Conservation (phyloP, 2,329 filamentous ascomycete species). For the Trichothecium roseum region DNA sequence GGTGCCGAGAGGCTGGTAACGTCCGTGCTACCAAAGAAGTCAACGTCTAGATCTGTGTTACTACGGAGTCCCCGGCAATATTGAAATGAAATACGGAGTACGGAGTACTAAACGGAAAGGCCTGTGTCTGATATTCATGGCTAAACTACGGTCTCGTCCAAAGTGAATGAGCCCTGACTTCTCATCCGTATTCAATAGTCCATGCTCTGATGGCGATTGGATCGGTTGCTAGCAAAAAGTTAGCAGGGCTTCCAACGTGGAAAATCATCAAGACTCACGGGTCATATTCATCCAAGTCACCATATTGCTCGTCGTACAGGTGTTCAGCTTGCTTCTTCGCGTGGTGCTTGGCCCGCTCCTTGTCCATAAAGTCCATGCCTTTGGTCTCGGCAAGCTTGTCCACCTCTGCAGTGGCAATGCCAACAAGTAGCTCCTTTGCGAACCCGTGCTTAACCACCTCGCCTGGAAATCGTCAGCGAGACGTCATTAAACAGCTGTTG, state of each 20-base stretch:
- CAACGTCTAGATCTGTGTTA: too few relatives aligned
- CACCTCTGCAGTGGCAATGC: slow-evolving; percentile 62
- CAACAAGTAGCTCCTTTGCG: slow-evolving; percentile 68
- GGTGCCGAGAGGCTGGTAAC: too few relatives aligned
- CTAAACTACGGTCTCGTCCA: too few relatives aligned
- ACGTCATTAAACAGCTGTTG: slow-evolving; percentile 26
- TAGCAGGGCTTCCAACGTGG: too few relatives aligned
- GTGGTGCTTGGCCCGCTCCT: slow-evolving; percentile 46
- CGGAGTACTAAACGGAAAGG: too few relatives aligned
- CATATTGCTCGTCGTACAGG: slow-evolving; percentile 47
- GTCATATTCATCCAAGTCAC: slow-evolving; percentile 37
- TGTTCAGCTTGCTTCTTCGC: slow-evolving; percentile 46
- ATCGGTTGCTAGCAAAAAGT: slow-evolving; percentile 1
- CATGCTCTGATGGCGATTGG: slow-evolving; percentile 2
- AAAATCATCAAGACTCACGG: slow-evolving; percentile 35
- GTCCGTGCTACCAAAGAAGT: too few relatives aligned
- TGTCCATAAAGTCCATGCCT: slow-evolving; percentile 50
- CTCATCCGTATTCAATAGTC: background rate
- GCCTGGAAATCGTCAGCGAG: slow-evolving; percentile 8
- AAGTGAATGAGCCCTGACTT: too few relatives aligned
- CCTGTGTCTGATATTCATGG: too few relatives aligned
- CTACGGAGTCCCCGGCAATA: too few relatives aligned
- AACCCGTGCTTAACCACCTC: slow-evolving; percentile 59
- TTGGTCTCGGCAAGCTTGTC: slow-evolving; percentile 67
- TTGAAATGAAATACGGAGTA: too few relatives aligned